Evolutionary conservation across 192 early-diverging fungal genomes (phyloP), one percentile per base, ranked within the genome.

Genomic region (Backusella australiensis): DNA sequence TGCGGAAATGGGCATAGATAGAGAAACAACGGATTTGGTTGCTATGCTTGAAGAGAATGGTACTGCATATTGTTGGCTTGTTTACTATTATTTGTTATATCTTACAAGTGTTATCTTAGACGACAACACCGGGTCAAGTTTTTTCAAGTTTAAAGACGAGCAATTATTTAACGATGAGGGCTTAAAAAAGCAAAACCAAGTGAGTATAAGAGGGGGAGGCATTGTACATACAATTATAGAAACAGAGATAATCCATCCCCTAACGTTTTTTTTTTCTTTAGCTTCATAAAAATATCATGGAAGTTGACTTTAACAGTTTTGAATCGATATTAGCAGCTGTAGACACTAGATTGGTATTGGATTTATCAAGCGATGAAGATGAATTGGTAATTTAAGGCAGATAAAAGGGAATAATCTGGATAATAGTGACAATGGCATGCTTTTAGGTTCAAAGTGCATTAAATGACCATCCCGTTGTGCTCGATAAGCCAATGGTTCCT

Each of bases 101-200:
- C 4, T 5, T 41, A 34, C 23, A 34, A 32, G 17, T 14, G 23
- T 15, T 19, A 17, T 69, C 14, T 63, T 41, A 59, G 14, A 23
- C 35, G 36, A 70, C 11, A 66, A 56, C n/a, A 59, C 41, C 0
- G 72, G 77, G 9, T 32, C 72, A 11, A 32, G 76, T 17, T 78
- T 74, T 71, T 81, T 81, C 70, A 77, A 78, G 21, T 81, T 81
- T 49, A 81, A 81, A 53, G 76, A 78, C 63, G 80, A 81, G 39
- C 75, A 81, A 42, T 35, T 72, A 41, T 78, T 71, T 71, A 26
- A 71, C 35, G 42, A 63, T 29, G 26, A 71, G 11, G 34, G 56
- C 12, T 56, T 46, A 39, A 34, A 63, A 36, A 21, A 65, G 21
- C 34, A 74, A 74, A 52, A 65, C 9, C 17, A 41, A 63, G 56